These are phyloP conservation scores for Didymella pomorum DNA, from an alignment of 2,329 filamentous ascomycete species.

Conservation along the genomic window DNA sequence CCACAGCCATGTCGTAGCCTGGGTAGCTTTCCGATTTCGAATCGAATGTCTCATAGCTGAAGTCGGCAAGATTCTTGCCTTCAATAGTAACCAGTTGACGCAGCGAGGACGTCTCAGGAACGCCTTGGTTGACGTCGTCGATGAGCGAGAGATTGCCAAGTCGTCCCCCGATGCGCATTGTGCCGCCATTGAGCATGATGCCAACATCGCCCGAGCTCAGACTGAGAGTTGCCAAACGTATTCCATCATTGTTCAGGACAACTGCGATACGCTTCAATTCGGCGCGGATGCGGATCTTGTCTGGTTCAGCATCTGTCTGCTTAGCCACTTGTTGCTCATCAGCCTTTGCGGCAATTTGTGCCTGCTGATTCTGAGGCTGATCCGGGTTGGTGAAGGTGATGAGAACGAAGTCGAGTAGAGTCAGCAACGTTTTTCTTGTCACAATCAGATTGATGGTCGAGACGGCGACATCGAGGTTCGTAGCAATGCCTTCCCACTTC, in stretches of 20 bases:
- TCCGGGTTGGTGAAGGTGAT: constrained; percentile 81
- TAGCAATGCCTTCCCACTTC: constrained; percentile 91
- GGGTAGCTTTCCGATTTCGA: constrained; percentile 78
- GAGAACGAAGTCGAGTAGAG: constrained; percentile 90
- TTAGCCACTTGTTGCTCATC: constrained; percentile 49
- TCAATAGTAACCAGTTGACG: constrained; percentile 92
- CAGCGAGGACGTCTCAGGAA: constrained; percentile 79
- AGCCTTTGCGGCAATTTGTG: constrained; percentile 40
- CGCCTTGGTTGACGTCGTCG: constrained; percentile 93
- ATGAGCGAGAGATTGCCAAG: constrained; percentile 88
- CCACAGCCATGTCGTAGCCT: constrained; percentile 93
- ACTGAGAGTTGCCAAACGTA: constrained; percentile 89
- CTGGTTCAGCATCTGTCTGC: constrained; percentile 57
- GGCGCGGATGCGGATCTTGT: constrained; percentile 91
- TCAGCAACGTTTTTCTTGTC: constrained; percentile 89
- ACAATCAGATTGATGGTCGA: constrained; percentile 97
- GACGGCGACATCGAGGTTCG: constrained; percentile 87
- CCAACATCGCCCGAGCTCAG: constrained; percentile 92
- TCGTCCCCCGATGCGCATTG: constrained; percentile 86
- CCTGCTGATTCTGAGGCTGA: constrained; percentile 53
- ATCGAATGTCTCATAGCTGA: constrained; percentile 97
- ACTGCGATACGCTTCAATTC: constrained; percentile 92
- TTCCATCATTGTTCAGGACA: constrained; percentile 97
- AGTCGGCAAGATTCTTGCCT: constrained; percentile 93
- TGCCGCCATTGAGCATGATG: constrained; percentile 83